A percentile compares a stretch with the other conserved stretches of the same genome.
Conservation (phyloP, 2,329 filamentous ascomycete species). For the Microsporum ferrugineum region DNA sequence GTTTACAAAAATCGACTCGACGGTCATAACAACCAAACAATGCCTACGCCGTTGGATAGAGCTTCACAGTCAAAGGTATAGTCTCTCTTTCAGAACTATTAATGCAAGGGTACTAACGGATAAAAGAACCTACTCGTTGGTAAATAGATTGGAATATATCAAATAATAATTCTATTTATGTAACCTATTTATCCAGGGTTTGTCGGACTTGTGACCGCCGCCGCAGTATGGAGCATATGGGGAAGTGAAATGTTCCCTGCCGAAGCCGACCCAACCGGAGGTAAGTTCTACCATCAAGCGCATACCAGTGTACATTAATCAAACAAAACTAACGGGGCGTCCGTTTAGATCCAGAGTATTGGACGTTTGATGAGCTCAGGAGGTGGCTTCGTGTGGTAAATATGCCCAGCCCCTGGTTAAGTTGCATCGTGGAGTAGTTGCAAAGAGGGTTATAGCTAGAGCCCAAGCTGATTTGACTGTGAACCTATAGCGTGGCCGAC, state of each 20-base stretch:
- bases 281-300: slow-evolving; percentile 34
- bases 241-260: slow-evolving; percentile 73
- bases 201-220: slow-evolving; percentile 67
- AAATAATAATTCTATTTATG: not conserved
- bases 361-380: slow-evolving; percentile 69
- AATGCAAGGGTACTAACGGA: slow-evolving; percentile 12
- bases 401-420: not conserved
- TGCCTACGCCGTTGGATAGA: slow-evolving; percentile 60
- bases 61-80: slow-evolving; percentile 58
- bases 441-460: not conserved
- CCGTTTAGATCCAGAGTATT: slow-evolving; percentile 49
- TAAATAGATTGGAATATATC: slow-evolving; percentile 26
- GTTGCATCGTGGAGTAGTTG: not conserved
- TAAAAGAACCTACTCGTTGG: slow-evolving; percentile 57
- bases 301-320: not conserved
- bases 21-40: slow-evolving; percentile 28
- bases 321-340: not conserved
- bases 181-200: slow-evolving; percentile 47
- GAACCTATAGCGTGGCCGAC: slow-evolving; percentile 47
- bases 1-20: not conserved
- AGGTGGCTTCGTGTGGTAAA: slow-evolving; percentile 69
- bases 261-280: slow-evolving; percentile 62
- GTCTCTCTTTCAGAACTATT: not conserved
- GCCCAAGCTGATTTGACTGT: slow-evolving; percentile 1
- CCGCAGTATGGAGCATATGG: slow-evolving; percentile 74